phyloP scores from a whole-genome alignment of 805 yeast species.

The Kluyveromyces aestuarii region DNA sequence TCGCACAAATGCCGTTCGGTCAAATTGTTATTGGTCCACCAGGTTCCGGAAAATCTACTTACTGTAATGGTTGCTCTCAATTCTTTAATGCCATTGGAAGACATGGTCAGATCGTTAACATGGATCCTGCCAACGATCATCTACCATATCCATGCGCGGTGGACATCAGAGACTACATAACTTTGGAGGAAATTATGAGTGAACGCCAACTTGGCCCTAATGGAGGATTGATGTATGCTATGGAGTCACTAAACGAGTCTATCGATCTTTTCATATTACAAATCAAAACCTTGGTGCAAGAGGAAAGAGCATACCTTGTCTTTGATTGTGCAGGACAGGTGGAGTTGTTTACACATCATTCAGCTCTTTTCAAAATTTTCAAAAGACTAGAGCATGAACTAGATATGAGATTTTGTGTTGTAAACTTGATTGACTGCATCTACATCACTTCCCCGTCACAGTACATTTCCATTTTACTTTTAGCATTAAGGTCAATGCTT shows the following conservation, averaged over 20 bases:
- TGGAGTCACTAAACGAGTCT: constrained; percentile 54
- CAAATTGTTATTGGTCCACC: constrained; percentile 97
- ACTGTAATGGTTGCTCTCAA: constrained; percentile 86
- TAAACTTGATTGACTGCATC: constrained; percentile 74
- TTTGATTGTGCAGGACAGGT: constrained; percentile 97
- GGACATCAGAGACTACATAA: constrained; percentile 70
- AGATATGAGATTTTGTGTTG: constrained; percentile 73
- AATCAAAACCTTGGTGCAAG: constrained; percentile 45
- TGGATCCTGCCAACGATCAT: constrained; percentile 86
- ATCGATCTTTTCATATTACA: constrained; percentile 50
- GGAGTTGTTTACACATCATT: constrained; percentile 86
- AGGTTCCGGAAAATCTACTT: constrained; percentile 94
- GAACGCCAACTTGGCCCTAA: constrained; percentile 67
- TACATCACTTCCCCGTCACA: constrained; percentile 82
- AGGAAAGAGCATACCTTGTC: constrained; percentile 54
- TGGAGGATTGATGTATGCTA: constrained; percentile 85
- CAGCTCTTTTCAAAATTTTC: constrained; percentile 62
- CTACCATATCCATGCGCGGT: constrained; percentile 63
- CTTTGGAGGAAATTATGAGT: constrained; percentile 71
- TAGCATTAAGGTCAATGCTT: constrained; percentile 85
- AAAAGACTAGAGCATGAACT: constrained; percentile 50
- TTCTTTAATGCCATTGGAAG: constrained; percentile 92
- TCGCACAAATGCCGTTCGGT: constrained; percentile 50
- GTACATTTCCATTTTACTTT: constrained; percentile 69
- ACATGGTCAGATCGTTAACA: constrained; percentile 70